Evolutionary conservation across 306 rosid genomes (phyloP), one percentile per base, ranked within the genome.

Genomic region (Cucurbita ficifolia): DNA sequence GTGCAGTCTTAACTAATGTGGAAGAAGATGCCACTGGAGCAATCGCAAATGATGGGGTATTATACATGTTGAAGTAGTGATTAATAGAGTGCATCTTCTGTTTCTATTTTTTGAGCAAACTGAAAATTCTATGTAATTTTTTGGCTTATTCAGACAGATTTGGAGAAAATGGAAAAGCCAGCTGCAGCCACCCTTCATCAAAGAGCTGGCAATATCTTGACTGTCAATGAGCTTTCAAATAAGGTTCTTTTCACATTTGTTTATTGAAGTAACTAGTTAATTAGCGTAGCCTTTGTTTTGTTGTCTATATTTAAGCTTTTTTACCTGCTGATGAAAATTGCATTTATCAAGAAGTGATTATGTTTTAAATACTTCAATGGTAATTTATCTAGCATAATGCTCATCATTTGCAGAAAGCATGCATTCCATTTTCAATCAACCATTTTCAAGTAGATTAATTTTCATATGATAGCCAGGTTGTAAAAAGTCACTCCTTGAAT

Each of bases 21-120:
- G 90, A 78, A 81, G 87, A 79, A 72, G 82, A 62, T 81, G 79
- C 74, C 84, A 79, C 74, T 65, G 82, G 72, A 81, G 77, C 65
- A 69, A 38, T 64, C 2, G 82, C 53, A 18, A 84, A 77, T 76
- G 88, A 78, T 46, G 81, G 82, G 95, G 99, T 89, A 87, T 71
- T 83, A 73, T 70, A 43, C 74, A 51, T 39, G 65, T 69, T 22
- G 29, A 10, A 52, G 16, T 72, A 36, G 10, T n/a, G 17, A 46
- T 50, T 29, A 13, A 18, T 12, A 18, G 8, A 57, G 12, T 55
- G 13, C 11, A 39, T 75, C 60, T 60, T 62, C 46, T 7, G 57
- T 71, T 64, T 76, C 60, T 74, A 65, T 51, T 39, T 50, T 73
- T 18, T 22, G 13, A 64, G 39, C 42, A 18, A 45, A 64, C 58